Conservation (phyloP, 352 stramenopile genomes). For the Phytophthora europaea region DNA sequence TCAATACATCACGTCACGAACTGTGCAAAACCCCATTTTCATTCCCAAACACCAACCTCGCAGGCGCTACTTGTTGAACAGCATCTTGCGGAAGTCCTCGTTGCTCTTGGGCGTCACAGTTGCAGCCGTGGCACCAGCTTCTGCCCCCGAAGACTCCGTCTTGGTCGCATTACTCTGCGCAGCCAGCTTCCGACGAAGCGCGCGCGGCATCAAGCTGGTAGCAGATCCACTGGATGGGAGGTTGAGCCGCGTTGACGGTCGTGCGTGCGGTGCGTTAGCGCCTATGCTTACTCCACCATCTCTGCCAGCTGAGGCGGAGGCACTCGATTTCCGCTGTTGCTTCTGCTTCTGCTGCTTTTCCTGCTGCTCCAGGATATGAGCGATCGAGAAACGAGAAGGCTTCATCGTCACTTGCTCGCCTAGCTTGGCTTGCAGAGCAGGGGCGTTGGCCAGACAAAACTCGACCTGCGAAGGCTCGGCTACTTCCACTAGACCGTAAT, state of each 20-base stretch:
- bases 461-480: constrained; percentile 39
- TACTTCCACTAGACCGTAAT: constrained; percentile 74
- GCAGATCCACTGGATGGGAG: constrained; percentile 31
- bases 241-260: constrained; percentile 41
- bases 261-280: constrained; percentile 26
- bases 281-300: constrained; percentile 16
- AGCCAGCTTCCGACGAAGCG: constrained; percentile 46
- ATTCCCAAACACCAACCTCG: constrained; percentile 29
- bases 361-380: constrained; percentile 68
- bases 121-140: not conserved
- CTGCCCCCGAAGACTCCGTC: not conserved
- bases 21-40: constrained; percentile 11
- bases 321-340: constrained; percentile 30
- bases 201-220: constrained; percentile 65
- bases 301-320: not conserved
- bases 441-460: constrained; percentile 40
- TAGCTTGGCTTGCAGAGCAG: constrained; percentile 46
- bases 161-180: constrained; percentile 35
- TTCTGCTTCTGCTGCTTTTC: constrained; percentile 56
- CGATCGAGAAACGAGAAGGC: constrained; percentile 70
- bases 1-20: constrained; percentile 20
- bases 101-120: constrained; percentile 66
- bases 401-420: constrained; percentile 66
- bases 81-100: constrained; percentile 75
- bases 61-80: constrained; percentile 55